Evolutionary conservation across 441 rosid species (phyloP).

Genomic region (Populus hybrid): DNA sequence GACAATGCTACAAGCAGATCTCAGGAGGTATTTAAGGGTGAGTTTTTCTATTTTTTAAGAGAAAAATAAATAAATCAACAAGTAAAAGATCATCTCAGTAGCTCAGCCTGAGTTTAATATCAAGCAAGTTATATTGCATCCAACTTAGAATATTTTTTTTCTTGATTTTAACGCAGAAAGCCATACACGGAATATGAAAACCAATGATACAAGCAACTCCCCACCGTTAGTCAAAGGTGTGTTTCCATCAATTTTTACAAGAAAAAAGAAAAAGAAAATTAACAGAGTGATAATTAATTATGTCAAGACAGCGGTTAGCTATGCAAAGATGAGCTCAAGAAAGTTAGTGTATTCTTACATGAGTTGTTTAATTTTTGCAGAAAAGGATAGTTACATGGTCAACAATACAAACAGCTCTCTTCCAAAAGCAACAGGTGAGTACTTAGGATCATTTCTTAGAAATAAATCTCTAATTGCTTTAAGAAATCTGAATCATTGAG

Average conservation of each 20-base stretch:
- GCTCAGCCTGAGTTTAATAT: not conserved
- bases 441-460: not conserved
- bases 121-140: not conserved
- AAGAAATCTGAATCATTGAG: not conserved
- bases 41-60: not conserved
- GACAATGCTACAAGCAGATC: constrained; percentile 3
- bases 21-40: not conserved
- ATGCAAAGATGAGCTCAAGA: not conserved
- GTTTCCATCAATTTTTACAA: not conserved
- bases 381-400: not conserved
- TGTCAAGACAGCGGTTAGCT: not conserved
- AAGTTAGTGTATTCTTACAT: not conserved
- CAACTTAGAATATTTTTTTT: not conserved
- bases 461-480: not conserved
- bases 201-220: not conserved
- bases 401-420: not conserved
- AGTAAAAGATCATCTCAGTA: not conserved
- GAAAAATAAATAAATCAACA: not conserved
- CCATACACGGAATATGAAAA: not conserved
- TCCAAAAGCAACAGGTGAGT: constrained; percentile 17
- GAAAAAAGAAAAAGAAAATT: not conserved
- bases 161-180: not conserved
- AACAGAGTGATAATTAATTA: not conserved
- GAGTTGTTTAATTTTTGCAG: not conserved
- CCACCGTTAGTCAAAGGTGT: not conserved